These are phyloP conservation scores for Fusarium compactum DNA, from an alignment of 2,329 filamentous ascomycete genomes.

Conservation along the genomic window DNA sequence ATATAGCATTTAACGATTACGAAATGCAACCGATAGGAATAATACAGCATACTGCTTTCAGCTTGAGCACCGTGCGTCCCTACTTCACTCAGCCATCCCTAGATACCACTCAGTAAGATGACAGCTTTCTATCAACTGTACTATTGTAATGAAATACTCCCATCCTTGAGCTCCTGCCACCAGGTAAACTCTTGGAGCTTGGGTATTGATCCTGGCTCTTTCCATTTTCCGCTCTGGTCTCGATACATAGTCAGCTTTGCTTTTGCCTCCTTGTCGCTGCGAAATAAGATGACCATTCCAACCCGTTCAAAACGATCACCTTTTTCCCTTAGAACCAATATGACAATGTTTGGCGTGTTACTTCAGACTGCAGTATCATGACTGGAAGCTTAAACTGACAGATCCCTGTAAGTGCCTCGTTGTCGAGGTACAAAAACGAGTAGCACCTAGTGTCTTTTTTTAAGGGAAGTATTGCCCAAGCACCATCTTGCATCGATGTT, in stretches of 20 bases:
- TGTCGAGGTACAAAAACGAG: not conserved
- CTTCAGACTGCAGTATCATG: not conserved
- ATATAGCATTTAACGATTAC: rapidly evolving
- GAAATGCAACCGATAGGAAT: rapidly evolving
- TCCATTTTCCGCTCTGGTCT: not conserved
- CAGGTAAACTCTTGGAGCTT: too few species aligned
- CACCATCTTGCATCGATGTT: not conserved
- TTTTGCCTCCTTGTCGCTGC: rapidly evolving
- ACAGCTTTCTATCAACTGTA: rapidly evolving
- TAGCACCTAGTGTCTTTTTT: not conserved
- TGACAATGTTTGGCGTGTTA: rapidly evolving
- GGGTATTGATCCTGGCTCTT: rapidly evolving
- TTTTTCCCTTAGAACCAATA: not conserved
- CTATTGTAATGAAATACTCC: rapidly evolving
- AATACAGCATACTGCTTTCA: rapidly evolving
- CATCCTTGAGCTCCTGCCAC: rapidly evolving
- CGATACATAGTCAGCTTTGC: not conserved
- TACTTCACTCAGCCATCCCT: rapidly evolving
- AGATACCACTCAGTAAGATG: too few species aligned
- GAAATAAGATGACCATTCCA: not conserved
- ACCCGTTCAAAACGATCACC: not conserved
- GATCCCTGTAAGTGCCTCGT: rapidly evolving
- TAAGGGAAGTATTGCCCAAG: not conserved
- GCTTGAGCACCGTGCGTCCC: rapidly evolving
- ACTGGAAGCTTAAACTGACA: not conserved